Conservation (phyloP, 805 yeast species). For the Starmerella asiatica region DNA sequence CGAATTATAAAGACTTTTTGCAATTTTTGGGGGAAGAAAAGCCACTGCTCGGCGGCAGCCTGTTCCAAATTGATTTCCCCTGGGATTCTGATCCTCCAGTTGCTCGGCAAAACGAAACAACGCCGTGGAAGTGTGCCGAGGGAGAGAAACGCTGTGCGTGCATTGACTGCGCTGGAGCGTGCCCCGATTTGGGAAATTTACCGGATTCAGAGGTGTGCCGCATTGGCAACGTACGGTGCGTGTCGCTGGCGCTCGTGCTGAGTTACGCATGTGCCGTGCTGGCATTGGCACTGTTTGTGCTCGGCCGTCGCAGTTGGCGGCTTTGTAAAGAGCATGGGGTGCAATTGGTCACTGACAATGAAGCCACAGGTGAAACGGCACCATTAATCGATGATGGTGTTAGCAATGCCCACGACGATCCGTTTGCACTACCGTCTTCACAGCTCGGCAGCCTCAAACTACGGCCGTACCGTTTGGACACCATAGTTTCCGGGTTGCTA, state of each 20-base stretch:
- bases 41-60: conserved; percentile 88
- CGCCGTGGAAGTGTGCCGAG: conserved; percentile 44
- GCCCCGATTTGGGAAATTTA: conserved; percentile 38
- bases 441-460: conserved; percentile 16
- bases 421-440: conserved; percentile 21
- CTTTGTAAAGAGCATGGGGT: too few relatives aligned
- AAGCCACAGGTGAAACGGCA: conserved; percentile 15
- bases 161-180: conserved; percentile 69
- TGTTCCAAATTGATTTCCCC: conserved; percentile 75
- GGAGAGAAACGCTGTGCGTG: conserved; percentile 51
- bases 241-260: conserved; percentile 48
- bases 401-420: conserved; percentile 23
- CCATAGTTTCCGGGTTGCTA: conserved; percentile 36
- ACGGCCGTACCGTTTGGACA: conserved; percentile 35
- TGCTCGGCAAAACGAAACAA: conserved; percentile 19
- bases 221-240: conserved; percentile 56
- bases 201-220: conserved; percentile 41
- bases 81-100: conserved; percentile 29
- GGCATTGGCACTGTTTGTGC: conserved; percentile 5
- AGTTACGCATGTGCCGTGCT: conserved; percentile 25
- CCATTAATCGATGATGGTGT: conserved; percentile 34
- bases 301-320: conserved; percentile 4
- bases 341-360: conserved; percentile 3
- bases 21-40: conserved; percentile 90
- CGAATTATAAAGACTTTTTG: conserved; percentile 52